phyloP scores from a whole-genome alignment of 441 rosid genomes.

The Geranium incanum region DNA sequence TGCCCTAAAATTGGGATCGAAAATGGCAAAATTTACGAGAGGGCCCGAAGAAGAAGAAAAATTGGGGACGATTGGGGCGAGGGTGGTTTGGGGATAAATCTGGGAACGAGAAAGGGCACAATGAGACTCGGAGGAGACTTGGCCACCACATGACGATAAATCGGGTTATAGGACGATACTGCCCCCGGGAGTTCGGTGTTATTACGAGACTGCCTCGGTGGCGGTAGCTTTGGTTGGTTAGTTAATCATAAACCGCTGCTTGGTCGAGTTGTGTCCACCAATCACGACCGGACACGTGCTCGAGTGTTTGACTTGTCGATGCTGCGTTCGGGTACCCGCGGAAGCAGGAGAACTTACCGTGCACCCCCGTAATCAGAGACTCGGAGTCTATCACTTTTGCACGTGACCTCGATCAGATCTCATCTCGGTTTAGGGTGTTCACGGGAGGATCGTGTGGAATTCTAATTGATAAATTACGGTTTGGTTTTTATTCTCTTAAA shows the following conservation, averaged over 20 bases:
- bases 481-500: too few relatives aligned
- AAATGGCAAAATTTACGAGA: constrained; percentile 23
- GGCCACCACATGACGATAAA: constrained; percentile 4
- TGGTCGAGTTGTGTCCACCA: neutral
- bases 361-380: neutral
- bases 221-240: neutral
- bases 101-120: constrained; percentile 14
- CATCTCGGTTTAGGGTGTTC: too few relatives aligned
- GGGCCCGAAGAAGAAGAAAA: constrained; percentile 8
- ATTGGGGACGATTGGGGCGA: neutral
- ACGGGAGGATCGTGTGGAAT: too few relatives aligned
- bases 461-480: too few relatives aligned
- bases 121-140: constrained; percentile 23
- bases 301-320: neutral
- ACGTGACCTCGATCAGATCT: neutral
- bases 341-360: neutral
- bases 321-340: neutral
- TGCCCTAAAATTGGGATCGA: constrained; percentile 20
- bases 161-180: neutral
- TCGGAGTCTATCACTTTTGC: neutral
- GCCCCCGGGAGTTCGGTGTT: neutral
- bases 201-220: neutral
- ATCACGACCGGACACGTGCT: constrained; percentile 6
- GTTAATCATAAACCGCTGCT: neutral
- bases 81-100: constrained; percentile 23